Evolutionary conservation across 108 stramenopile genomes (phyloP).

Genomic region (Aurantiochytrium sp.): DNA sequence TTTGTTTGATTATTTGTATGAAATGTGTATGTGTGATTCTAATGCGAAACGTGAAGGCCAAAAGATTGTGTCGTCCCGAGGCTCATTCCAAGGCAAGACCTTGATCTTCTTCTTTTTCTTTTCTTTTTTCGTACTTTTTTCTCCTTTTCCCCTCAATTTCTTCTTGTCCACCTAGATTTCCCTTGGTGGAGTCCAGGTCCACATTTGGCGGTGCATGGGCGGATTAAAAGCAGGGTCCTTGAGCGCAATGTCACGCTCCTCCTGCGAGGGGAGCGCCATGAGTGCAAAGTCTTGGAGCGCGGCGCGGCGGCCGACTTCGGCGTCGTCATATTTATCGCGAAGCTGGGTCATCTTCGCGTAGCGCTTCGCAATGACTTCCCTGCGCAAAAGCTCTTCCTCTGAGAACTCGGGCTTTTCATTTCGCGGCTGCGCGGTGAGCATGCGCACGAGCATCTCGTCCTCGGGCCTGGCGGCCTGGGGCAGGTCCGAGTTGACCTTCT

Average conservation of each 20-base stretch:
- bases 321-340: not conserved
- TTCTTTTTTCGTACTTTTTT: too few relatives aligned
- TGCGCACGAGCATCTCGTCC: not conserved
- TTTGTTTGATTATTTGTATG: too few relatives aligned
- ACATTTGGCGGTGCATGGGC: not conserved
- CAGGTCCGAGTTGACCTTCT: not conserved
- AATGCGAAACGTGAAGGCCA: too few relatives aligned
- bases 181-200: not conserved
- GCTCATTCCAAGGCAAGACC: too few relatives aligned
- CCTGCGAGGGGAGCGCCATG: not conserved
- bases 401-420: not conserved
- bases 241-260: not conserved
- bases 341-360: not conserved
- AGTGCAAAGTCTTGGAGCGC: not conserved
- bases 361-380: not conserved
- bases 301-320: not conserved
- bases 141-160: too few relatives aligned
- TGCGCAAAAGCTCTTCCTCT: not conserved
- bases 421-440: not conserved
- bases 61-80: too few relatives aligned
- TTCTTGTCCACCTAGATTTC: not conserved
- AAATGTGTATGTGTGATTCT: too few relatives aligned
- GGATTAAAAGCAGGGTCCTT: not conserved
- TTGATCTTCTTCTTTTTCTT: too few relatives aligned
- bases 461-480: not conserved